Evolutionary conservation across 768 basidiomycete species (phyloP).

Genomic region (Chlorophyllum brunneum): DNA sequence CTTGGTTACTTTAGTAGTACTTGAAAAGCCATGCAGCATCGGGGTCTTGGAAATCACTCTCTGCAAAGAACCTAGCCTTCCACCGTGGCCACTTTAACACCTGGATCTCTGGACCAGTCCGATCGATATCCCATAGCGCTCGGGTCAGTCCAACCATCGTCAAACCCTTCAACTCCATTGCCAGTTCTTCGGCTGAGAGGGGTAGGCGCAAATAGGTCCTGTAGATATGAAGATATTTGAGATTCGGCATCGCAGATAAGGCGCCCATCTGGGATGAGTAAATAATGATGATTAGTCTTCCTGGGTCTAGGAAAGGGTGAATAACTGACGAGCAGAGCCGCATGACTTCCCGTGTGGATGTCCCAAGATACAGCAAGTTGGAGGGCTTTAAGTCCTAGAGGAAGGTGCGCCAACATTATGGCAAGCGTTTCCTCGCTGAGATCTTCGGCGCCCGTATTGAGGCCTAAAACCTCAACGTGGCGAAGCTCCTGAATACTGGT

Average conservation of each 20-base stretch:
- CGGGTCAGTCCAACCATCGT: conserved; percentile 35
- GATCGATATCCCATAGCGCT: conserved; percentile 32
- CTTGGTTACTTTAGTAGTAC: no score
- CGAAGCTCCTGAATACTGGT: conserved; percentile 23
- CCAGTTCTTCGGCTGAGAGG: conserved; percentile 30
- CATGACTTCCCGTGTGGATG: conserved; percentile 12
- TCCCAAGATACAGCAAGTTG: conserved; percentile 35
- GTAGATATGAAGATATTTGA: conserved; percentile 36
- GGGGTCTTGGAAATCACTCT: conserved; percentile 31
- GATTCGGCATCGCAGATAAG: conserved; percentile 23
- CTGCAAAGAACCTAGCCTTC: conserved; percentile 35
- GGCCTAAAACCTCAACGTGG: conserved; percentile 31
- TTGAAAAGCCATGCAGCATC: conserved; percentile 40
- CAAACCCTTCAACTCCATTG: conserved; percentile 26
- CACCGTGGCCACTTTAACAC: conserved; percentile 34
- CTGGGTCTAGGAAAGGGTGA: not conserved
- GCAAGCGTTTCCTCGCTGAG: conserved; percentile 23
- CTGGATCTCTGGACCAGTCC: conserved; percentile 24
- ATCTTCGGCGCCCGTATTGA: conserved; percentile 30
- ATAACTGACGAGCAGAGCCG: conserved; percentile 25
- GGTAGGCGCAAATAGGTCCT: conserved; percentile 27
- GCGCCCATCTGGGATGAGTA: conserved; percentile 20
- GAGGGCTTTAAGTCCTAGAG: conserved; percentile 28
- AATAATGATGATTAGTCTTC: not conserved
- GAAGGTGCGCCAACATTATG: conserved; percentile 23